Evolutionary conservation across 2,329 filamentous ascomycete genomes (phyloP).

Genomic region (Monilinia fructicola): DNA sequence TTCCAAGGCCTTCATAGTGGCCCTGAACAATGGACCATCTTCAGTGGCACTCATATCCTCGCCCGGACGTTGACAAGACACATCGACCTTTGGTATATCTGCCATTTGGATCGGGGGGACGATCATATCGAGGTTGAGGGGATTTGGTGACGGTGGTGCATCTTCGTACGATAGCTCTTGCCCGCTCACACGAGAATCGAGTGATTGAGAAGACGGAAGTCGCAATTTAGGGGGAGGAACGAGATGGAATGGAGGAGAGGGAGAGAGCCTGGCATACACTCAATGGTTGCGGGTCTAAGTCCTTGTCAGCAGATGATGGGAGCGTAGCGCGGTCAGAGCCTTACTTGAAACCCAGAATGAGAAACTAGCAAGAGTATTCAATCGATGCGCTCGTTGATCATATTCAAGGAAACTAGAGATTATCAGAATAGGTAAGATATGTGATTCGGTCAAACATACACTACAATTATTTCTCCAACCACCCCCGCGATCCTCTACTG

Average conservation of each 20-base stretch:
- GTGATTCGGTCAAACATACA: conserved; percentile 48
- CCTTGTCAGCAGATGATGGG: conserved; percentile 29
- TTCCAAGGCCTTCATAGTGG: conserved; percentile 93
- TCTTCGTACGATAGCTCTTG: conserved; percentile 57
- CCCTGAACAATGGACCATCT: conserved; percentile 92
- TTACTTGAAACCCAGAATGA: conserved; percentile 91
- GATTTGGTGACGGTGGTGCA: conserved; percentile 56
- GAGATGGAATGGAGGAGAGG: conserved; percentile 71
- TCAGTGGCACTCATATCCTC: conserved; percentile 84
- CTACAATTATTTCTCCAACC: conserved; percentile 97
- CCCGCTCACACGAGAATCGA: conserved; percentile 77
- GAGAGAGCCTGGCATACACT: conserved; percentile 64
- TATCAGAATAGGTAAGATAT: conserved; percentile 28
- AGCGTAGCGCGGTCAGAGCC: conserved; percentile 35
- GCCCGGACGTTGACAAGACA: conserved; percentile 79
- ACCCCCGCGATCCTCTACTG: conserved; percentile 75
- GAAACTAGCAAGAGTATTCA: conserved; percentile 88
- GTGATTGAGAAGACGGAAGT: conserved; percentile 82
- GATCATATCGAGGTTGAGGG: conserved; percentile 43
- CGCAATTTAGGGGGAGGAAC: conserved; percentile 73
- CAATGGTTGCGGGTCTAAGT: conserved; percentile 40
- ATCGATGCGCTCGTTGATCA: conserved; percentile 83
- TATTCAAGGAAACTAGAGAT: conserved; percentile 88
- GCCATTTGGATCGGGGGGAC: conserved; percentile 23
- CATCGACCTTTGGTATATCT: conserved; percentile 72